These are phyloP conservation scores for Teratosphaeria destructans DNA, from an alignment of 2,329 filamentous ascomycete species.

Conservation along the genomic window DNA sequence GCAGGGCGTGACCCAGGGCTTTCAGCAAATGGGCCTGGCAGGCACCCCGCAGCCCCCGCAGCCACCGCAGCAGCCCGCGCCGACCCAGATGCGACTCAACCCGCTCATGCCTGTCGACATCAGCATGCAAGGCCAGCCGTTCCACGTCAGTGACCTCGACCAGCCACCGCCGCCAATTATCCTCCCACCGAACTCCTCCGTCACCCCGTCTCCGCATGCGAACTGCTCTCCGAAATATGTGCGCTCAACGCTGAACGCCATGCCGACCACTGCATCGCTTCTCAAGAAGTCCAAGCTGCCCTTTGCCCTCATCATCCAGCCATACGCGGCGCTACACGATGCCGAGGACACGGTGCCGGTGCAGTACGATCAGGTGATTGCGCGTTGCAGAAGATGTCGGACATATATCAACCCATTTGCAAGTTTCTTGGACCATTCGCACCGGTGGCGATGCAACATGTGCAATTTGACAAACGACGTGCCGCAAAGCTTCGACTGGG, in stretches of 20 bases:
- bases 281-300: constrained; percentile 95
- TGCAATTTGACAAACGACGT: constrained; percentile 98
- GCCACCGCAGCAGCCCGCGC: constrained; percentile 26
- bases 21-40: constrained; percentile 65
- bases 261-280: constrained; percentile 82
- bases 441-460: constrained; percentile 99
- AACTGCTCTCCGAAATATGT: constrained; percentile 93
- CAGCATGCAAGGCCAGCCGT: constrained; percentile 64
- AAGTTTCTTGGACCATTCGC: constrained; percentile 90
- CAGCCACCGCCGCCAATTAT: constrained; percentile 83
- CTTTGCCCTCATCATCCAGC: constrained; percentile 91
- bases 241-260: constrained; percentile 86
- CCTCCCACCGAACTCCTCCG: constrained; percentile 80
- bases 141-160: constrained; percentile 88
- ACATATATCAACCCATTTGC: constrained; percentile 98
- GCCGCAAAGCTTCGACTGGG: constrained; percentile 98
- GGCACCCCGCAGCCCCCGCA: constrained; percentile 34
- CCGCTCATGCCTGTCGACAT: constrained; percentile 88
- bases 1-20: constrained; percentile 67
- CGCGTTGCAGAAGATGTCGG: constrained; percentile 85
- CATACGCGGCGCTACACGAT: constrained; percentile 87
- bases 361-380: constrained; percentile 94
- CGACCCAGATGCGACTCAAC: constrained; percentile 51
- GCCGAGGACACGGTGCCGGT: constrained; percentile 83
- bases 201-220: constrained; percentile 79